phyloP scores from a whole-genome alignment of 495 filamentous ascomycete species.

The Durotheca rogersii region DNA sequence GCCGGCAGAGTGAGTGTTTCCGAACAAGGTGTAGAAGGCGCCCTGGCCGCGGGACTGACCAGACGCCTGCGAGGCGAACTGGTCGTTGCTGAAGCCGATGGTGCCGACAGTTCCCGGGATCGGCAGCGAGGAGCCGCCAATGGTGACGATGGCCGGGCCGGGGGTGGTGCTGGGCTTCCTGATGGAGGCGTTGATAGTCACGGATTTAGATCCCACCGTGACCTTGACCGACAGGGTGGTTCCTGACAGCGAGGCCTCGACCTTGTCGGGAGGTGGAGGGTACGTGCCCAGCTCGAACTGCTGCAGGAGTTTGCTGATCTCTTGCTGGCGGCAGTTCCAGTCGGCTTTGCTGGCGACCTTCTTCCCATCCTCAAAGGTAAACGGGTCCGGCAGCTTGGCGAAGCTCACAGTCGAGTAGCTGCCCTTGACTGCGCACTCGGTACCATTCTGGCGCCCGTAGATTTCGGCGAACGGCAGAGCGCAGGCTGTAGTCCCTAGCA shows the following conservation, averaged over 20 bases:
- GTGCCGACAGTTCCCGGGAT: slow-evolving; percentile 48
- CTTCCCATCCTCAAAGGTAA: slow-evolving; percentile 46
- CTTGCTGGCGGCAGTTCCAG: slow-evolving; percentile 52
- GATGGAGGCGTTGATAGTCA: slow-evolving; percentile 48
- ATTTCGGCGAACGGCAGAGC: slow-evolving; percentile 46
- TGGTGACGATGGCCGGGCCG: slow-evolving; percentile 51
- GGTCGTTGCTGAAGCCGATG: slow-evolving; percentile 53
- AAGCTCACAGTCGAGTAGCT: slow-evolving; percentile 32
- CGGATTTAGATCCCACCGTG: slow-evolving; percentile 47
- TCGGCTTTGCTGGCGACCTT: slow-evolving; percentile 49
- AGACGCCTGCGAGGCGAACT: slow-evolving; percentile 45
- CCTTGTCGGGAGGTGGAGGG: slow-evolving; percentile 45
- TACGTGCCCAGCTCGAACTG: slow-evolving; percentile 54
- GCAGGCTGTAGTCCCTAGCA: slow-evolving; percentile 42
- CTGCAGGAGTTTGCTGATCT: slow-evolving; percentile 54
- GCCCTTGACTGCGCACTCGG: slow-evolving; percentile 33
- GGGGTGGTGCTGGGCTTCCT: slow-evolving; percentile 40
- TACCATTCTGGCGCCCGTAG: slow-evolving; percentile 43
- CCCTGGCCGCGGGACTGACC: slow-evolving; percentile 44
- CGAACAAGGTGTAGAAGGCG: slow-evolving; percentile 53
- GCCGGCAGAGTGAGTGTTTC: slow-evolving; percentile 47
- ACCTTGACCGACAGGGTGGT: slow-evolving; percentile 45
- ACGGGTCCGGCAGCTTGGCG: slow-evolving; percentile 55
- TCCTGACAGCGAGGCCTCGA: slow-evolving; percentile 32
- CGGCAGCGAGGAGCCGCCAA: slow-evolving; percentile 50